Evolutionary conservation across 768 basidiomycete genomes (phyloP).

Genomic region (Mycena leptocephala): DNA sequence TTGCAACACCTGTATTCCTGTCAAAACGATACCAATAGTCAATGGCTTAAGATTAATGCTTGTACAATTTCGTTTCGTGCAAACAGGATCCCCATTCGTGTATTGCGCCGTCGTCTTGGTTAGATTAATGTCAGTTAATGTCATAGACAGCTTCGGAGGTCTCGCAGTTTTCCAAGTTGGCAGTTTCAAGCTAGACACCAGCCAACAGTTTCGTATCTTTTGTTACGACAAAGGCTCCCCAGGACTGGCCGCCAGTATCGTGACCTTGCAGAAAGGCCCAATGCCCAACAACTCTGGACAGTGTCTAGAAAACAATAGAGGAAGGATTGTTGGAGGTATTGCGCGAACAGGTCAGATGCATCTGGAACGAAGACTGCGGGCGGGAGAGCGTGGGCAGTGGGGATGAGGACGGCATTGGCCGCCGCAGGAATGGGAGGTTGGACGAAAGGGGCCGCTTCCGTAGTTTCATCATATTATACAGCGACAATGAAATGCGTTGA

Average conservation of each 20-base stretch:
- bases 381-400: slow-evolving; percentile 81
- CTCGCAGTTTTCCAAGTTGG: slow-evolving; percentile 48
- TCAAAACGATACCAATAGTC: too few relatives aligned
- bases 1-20: too few relatives aligned
- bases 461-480: slow-evolving; percentile 52
- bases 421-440: background rate
- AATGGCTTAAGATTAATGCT: too few relatives aligned
- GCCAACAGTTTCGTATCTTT: slow-evolving; percentile 73
- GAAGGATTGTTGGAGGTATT: slow-evolving; percentile 92
- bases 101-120: too few relatives aligned
- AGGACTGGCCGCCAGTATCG: slow-evolving; percentile 63
- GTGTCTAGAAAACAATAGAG: slow-evolving; percentile 97
- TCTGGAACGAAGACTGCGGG: slow-evolving; percentile 89
- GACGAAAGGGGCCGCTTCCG: slow-evolving; percentile 42
- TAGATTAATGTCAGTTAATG: too few relatives aligned
- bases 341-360: slow-evolving; percentile 93
- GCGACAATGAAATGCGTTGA: slow-evolving; percentile 73
- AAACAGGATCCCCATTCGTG: too few relatives aligned
- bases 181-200: slow-evolving; percentile 63
- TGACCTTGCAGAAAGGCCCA: slow-evolving; percentile 67
- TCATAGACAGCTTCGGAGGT: slow-evolving; percentile 58
- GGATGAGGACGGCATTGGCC: background rate
- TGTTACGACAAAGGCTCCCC: slow-evolving; percentile 74
- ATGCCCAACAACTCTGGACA: slow-evolving; percentile 85
- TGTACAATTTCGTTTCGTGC: too few relatives aligned